Evolutionary conservation across 1,284 basidiomycete species (phyloP).

Genomic region (Pterulicium gracile): DNA sequence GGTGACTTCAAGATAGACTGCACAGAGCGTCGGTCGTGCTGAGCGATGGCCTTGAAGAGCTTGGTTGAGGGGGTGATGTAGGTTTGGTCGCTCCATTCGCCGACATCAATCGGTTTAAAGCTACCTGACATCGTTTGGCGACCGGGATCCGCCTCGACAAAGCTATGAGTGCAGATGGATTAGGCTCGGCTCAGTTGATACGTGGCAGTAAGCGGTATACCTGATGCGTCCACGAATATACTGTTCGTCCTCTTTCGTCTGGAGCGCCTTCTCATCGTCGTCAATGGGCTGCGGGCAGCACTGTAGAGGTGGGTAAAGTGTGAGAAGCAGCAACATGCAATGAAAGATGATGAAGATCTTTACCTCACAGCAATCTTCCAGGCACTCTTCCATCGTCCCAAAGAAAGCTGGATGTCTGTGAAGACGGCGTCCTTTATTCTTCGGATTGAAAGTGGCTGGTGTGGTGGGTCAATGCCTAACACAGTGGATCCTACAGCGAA

Average conservation of each 20-base stretch:
- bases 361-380: conserved; percentile 52
- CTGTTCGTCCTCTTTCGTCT: conserved; percentile 36
- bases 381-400: conserved; percentile 40
- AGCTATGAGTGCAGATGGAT: conserved; percentile 19
- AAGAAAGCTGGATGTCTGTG: conserved; percentile 56
- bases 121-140: conserved; percentile 51
- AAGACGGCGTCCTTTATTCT: conserved; percentile 43
- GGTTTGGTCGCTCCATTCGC: conserved; percentile 49
- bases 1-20: conserved; percentile 24
- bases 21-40: conserved; percentile 27
- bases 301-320: conserved; percentile 17
- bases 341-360: background rate
- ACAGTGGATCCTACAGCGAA: no score
- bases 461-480: no score
- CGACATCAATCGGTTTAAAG: conserved; percentile 55
- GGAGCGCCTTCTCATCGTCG: conserved; percentile 38
- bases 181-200: background rate
- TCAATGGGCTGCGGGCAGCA: conserved; percentile 38
- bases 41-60: conserved; percentile 40
- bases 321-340: background rate
- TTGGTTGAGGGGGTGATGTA: conserved; percentile 41
- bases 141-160: conserved; percentile 47
- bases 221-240: conserved; percentile 42
- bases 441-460: conserved; percentile 51
- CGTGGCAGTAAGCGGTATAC: conserved; percentile 18